Evolutionary conservation across 805 yeast genomes (phyloP), one percentile per base, ranked within the genome.

Genomic region (Metschnikowia similis): DNA sequence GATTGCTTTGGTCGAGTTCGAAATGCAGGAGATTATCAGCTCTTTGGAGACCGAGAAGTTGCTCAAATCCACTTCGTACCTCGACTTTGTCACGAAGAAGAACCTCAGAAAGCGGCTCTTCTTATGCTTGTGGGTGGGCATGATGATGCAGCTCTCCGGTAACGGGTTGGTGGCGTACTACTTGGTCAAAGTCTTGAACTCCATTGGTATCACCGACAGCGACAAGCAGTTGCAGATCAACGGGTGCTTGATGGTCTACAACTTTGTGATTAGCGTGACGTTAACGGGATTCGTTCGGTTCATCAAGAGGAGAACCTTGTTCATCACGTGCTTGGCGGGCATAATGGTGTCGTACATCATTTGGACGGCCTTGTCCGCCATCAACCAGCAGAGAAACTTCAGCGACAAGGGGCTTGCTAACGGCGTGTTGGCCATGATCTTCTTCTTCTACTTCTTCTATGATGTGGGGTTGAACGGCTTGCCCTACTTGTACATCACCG

Each of bases 81-180:
- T 48, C 2, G 78, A 75, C 52, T 73, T 76, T 50, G 16, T 74
- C 48, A 61, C 55, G 21, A 70, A 71, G 4, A 64, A 66, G 34
- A 67, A 71, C 30, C 74, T 71, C 59, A 64, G 76, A 53, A 75
- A 71, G 60, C 68, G 82, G 63, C 58, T 73, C 9, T 48, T 55
- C 63, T 68, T 75, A 55, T 55, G 65, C 35, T 26, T 59, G 29
- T 61, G 65, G 56, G 58, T 72, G 21, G 72, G 71, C 38, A 53
- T 62, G 31, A 58, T 74, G 53, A 68, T 67, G 75, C 81, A 76
- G 58, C 58, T 75, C 38, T 74, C 80, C 14, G 83, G 83, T 58
- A 77, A 76, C 56, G 80, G 80, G 49, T 64, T 79, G 51, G 78
- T 77, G 27, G 72, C 80, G 4, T 79, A 77, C 69, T 79, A 79